Evolutionary conservation across 2,329 filamentous ascomycete genomes (phyloP).

Genomic region (Alternaria triticimaculans): DNA sequence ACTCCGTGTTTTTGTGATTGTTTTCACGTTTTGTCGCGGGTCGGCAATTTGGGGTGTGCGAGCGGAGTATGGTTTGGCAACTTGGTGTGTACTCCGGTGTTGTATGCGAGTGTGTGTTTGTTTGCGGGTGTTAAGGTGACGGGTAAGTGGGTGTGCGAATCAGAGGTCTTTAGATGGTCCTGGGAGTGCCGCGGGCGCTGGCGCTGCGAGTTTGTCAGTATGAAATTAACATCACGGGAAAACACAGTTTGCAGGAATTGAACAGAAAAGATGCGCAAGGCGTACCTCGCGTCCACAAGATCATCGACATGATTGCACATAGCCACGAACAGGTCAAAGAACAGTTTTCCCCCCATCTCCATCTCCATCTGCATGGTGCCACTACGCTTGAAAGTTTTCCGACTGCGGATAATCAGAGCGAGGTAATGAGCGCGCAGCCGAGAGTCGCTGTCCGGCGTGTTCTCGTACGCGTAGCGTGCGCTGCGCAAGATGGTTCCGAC

Average conservation of each 20-base stretch:
- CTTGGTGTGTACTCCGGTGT: conserved; percentile 25
- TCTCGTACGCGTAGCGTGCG: conserved; percentile 92
- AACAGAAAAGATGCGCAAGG: conserved; percentile 28
- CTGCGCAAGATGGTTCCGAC: conserved; percentile 89
- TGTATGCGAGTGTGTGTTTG: conserved; percentile 12
- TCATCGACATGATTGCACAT: conserved; percentile 99
- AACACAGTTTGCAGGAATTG: not conserved
- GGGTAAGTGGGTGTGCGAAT: conserved; percentile 18
- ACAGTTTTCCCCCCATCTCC: conserved; percentile 92
- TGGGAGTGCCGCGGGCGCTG: conserved; percentile 34
- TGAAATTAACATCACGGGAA: conserved; percentile 11
- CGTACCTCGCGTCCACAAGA: conserved; percentile 78
- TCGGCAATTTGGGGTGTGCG: conserved; percentile 31
- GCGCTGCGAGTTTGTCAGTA: conserved; percentile 21
- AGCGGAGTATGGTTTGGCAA: conserved; percentile 16
- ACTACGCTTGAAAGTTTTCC: conserved; percentile 96
- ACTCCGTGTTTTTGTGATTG: conserved; percentile 44
- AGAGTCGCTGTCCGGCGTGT: conserved; percentile 92
- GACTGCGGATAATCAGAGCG: conserved; percentile 94
- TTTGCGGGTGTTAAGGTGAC: conserved; percentile 26
- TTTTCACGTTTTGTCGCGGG: conserved; percentile 36
- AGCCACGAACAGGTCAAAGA: conserved; percentile 97
- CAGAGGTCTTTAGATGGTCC: conserved; percentile 30
- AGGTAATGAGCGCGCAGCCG: conserved; percentile 95
- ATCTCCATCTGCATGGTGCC: conserved; percentile 99